Evolutionary conservation across 768 basidiomycete species (phyloP), one percentile per base, ranked within the genome.

Genomic region (Postia placenta): DNA sequence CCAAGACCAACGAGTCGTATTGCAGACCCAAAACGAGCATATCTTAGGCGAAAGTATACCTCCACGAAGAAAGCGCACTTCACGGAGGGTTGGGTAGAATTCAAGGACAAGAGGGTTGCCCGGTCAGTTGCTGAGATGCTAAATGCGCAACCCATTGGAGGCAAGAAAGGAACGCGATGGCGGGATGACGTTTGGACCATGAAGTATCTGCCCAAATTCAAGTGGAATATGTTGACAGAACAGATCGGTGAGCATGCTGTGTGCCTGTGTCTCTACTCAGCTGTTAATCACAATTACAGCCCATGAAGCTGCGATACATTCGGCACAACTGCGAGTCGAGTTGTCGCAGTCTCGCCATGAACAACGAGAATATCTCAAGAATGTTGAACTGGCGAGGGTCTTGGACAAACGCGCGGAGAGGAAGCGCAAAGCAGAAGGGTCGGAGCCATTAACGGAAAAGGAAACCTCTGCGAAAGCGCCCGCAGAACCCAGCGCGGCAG

Each of bases 101-200:
- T 98, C 71, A 84, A 86, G 56, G 88, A 97, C 69, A 98, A 98
- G 68, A 83, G 80, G 41, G 73, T 97, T 38, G 96, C 93, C 0
- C 80, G 93, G 17, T 83, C 81, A 33, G 85, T 94, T 7, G 95
- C 95, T 6, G 90, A 81, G 48, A 92, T 98, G 91, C 72, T 99
- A 55, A 99, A 99, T 62, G 96, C 94, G 1, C 85, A 93, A 60
- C 79, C 92, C 1, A 93, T 99, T 51, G 96, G 95, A 24, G 92
- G 92, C 2, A 94, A 92, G 72, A 92, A 92, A 64, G 85, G 87
- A 4, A 77, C 81, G 2, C 74, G 91, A 50, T 97, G 92, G 90
- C 75, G 91, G 63, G 95, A 98, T 62, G 96, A 99, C 56, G 83
- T 99, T 6, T 99, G 96, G 96, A 97, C 96, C 49, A 95, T 98